Conservation (phyloP, 441 rosid genomes). For the Syzygium syzygioides region DNA sequence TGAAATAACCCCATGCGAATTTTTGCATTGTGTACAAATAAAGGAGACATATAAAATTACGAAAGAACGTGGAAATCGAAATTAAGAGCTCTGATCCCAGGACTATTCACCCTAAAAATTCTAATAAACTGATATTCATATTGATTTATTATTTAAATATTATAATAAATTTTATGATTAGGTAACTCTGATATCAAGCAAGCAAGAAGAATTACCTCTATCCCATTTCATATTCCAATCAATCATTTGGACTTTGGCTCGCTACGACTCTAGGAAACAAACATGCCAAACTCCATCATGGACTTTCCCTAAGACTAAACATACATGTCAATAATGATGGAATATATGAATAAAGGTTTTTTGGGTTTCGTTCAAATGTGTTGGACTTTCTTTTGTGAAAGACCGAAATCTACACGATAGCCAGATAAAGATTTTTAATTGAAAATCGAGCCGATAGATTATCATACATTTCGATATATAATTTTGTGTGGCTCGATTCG, state of each 20-base stretch:
- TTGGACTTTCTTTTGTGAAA: background rate
- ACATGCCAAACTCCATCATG: background rate
- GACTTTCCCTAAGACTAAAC: background rate
- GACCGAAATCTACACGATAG: background rate
- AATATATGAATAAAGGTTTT: background rate
- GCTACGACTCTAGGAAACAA: background rate
- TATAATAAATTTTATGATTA: too few species aligned
- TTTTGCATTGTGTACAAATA: background rate
- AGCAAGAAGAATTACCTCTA: background rate
- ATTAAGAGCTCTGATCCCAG: background rate
- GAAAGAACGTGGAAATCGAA: background rate
- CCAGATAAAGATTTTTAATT: background rate
- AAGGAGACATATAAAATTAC: background rate
- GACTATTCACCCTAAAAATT: background rate
- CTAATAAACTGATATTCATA: background rate
- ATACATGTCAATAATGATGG: background rate
- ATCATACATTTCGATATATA: fast-evolving
- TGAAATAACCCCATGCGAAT: background rate
- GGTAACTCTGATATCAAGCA: background rate
- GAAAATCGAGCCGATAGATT: background rate
- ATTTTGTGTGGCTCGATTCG: too few species aligned
- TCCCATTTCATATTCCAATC: background rate
- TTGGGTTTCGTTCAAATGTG: background rate
- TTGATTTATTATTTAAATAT: background rate
- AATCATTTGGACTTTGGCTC: background rate